Base-by-base conservation (phyloP, 225 moss, liverwort and hornwort genomes). In the Pleurozium schreberi region DNA sequence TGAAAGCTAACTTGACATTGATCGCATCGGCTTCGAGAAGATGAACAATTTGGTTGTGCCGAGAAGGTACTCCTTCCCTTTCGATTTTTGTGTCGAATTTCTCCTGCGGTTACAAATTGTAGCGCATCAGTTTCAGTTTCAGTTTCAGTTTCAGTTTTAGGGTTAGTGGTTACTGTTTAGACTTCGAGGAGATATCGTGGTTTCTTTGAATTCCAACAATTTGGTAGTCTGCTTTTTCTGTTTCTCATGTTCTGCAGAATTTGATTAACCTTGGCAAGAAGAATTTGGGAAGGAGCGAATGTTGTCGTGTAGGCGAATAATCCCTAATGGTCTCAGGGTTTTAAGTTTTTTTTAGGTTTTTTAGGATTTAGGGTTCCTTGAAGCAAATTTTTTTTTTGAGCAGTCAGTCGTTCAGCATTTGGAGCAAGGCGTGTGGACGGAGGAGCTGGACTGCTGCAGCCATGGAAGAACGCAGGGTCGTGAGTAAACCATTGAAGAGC, bases 391-490 rank as follows among this genome's bases (percentile, higher is more conserved):
- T n/a, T 4, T 83, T 38, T 45, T 14, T 21, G 62, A 73, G 84
- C 90, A 93, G 93, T 70, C 36, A 60, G 26, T 79, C 66, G 76
- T 77, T 67, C 62, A 65, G 62, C n/a, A 58, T 47, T 60, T 77
- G 67, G 88, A 85, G 88, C 67, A 88, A 88, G 75, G 83, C 57
- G 49, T 88, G 79, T 58, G 33, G 38, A 74, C 86, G 79, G 85
- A 86, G 88, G 43, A 81, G 80, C 63, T 86, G 89, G 85, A 68
- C 63, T 80, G 76, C 58, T 80, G 73, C 73, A 79, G 59, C 86
- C 58, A 94, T 94, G 94, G 91, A 87, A 86, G 87, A 89, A 71
- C 74, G 57, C 45, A 62, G 52, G 67, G 87, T 60, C 80, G 70
- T 16, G 47, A 82, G 75, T 49, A 65, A 80, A 74, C 88, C 73